Evolutionary conservation across 495 filamentous ascomycete genomes (phyloP).

Genomic region (Penicillium nucicola): DNA sequence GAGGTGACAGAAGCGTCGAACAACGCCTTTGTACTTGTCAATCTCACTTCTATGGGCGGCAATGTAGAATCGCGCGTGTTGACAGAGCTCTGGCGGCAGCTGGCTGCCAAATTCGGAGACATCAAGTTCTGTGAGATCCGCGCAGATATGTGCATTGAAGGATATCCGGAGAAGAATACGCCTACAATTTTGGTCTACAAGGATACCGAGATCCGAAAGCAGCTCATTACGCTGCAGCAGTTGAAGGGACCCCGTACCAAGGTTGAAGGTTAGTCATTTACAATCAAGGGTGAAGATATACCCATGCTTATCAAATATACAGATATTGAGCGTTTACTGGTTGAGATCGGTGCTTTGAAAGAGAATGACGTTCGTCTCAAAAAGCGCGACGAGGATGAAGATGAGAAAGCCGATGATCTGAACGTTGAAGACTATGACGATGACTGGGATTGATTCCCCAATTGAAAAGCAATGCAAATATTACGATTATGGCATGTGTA

Average conservation of each 20-base stretch:
- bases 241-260: conserved; percentile 67
- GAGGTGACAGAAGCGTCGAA: conserved; percentile 92
- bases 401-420: conserved; percentile 43
- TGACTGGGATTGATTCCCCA: conserved; percentile 68
- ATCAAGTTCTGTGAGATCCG: conserved; percentile 97
- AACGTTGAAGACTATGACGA: conserved; percentile 63
- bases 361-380: conserved; percentile 74
- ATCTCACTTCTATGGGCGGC: conserved; percentile 74
- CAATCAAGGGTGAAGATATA: background rate
- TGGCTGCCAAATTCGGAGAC: conserved; percentile 81
- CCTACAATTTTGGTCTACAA: conserved; percentile 92
- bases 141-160: conserved; percentile 91
- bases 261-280: conserved; percentile 50
- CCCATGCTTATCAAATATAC: conserved; percentile 3
- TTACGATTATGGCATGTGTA: conserved; percentile 19
- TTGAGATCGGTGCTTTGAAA: conserved; percentile 75
- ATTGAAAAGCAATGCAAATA: conserved; percentile 4
- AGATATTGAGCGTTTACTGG: conserved; percentile 73
- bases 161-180: conserved; percentile 90
- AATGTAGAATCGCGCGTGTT: conserved; percentile 82
- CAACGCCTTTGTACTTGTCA: conserved; percentile 72
- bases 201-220: conserved; percentile 85
- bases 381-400: conserved; percentile 57
- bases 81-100: conserved; percentile 80
- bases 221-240: conserved; percentile 81